A percentile compares a stretch with the other conserved stretches of the same genome.
Conservation (phyloP, 352 stramenopile species). For the Phytophthora quininea region DNA sequence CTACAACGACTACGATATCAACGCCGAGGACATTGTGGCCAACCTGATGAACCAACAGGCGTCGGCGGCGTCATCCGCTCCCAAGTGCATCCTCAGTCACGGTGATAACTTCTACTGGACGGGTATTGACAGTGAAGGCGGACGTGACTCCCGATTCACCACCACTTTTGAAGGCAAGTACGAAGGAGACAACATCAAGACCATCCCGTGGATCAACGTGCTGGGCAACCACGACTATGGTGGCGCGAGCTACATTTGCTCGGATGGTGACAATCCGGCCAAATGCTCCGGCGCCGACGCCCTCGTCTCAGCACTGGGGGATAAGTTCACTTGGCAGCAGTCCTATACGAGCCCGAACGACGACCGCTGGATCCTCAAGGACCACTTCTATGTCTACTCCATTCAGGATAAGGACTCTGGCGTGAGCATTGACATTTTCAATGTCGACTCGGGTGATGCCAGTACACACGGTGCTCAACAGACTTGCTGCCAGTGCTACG, state of each 20-base stretch:
- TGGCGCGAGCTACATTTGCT: conserved; percentile 63
- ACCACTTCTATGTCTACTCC: conserved; percentile 62
- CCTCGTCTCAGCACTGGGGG: conserved; percentile 30
- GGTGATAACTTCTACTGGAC: conserved; percentile 80
- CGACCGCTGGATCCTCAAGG: conserved; percentile 58
- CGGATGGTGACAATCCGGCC: conserved; percentile 33
- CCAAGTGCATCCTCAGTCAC: conserved; percentile 68
- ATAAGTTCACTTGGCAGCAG: conserved; percentile 56
- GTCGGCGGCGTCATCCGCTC: conserved; percentile 35
- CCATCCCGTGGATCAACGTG: conserved; percentile 66
- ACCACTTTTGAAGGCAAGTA: conserved; percentile 67
- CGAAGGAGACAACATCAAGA: conserved; percentile 49
- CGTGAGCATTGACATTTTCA: conserved; percentile 66
- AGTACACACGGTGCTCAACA: conserved; percentile 52
- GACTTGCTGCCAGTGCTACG: conserved; percentile 69
- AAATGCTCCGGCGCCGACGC: conserved; percentile 34
- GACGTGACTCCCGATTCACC: conserved; percentile 55
- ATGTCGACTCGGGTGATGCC: conserved; percentile 63
- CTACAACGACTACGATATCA: conserved; percentile 52
- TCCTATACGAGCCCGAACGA: conserved; percentile 58
- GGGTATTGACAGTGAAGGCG: conserved; percentile 49
- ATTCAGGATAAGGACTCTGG: conserved; percentile 45
- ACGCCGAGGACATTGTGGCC: conserved; percentile 54
- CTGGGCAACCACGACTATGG: conserved; percentile 25
- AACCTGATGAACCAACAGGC: conserved; percentile 51